Evolutionary conservation across 164 flowering plant genomes (phyloP), one percentile per base, ranked within the genome.

Genomic region (Dillenia turbinata): DNA sequence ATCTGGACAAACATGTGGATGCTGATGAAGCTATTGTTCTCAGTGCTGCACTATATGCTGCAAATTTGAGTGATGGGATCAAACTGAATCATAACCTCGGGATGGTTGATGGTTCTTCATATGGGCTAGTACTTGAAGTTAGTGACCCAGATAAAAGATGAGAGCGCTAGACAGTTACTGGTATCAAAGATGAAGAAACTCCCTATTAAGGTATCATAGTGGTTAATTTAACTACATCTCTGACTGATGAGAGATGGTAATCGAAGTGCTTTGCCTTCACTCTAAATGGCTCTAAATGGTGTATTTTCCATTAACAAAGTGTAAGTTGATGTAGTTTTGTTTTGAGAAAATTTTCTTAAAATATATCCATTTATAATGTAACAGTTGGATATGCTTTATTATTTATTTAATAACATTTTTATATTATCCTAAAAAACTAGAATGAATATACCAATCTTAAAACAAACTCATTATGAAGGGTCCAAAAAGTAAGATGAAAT

Each of bases 21-120:
- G 91, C 99, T 65, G 99, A 95, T 79, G 99, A 95, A 76, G 99
- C 99, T 66, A 81, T 81, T 43, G 98, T 87, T 73, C 95, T 95
- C 70, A 98, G 99, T 55, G 83, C 98, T 44, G 75, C 99, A 50
- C 79, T 95, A 44, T 95, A 87, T 82, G 97, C 99, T 66, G 99
- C 99, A 49, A 95, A 95, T 76, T 58, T 95, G 69, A 95, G 99
- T 81, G 99, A 95, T 78, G 99, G 99, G 60, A 95, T 95, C 61
- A 95, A 89, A 76, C 73, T 95, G 76, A 95, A 95, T 57, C 88
- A 97, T 54, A 95, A 88, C 74, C 79, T 95, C 3, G 99, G 99
- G 51, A 95, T 95, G 87, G 69, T 85, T 63, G 99, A 95, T 81
- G 99, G 99, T 70, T 85, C 96, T 69, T 60, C 88, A 14, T 95